A percentile compares a stretch with the other conserved stretches of the same genome.
These are phyloP conservation scores for Solanum hybrid DNA, from an alignment of 305 asterid genomes.

Conservation along the genomic window DNA sequence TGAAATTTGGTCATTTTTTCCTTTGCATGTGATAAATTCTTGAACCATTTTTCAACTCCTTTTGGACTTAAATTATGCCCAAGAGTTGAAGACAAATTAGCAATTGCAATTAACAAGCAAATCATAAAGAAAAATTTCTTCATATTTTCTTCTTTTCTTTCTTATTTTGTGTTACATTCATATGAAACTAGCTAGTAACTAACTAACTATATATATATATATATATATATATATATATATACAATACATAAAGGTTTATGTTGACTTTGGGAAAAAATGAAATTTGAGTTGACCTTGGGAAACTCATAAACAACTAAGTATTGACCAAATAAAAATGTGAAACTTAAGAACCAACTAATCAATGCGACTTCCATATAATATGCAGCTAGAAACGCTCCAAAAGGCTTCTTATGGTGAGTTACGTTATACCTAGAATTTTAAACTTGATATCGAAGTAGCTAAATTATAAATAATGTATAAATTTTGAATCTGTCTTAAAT, in stretches of 20 bases:
- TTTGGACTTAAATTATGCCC: background rate
- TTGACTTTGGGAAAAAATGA: background rate
- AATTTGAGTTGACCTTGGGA: background rate
- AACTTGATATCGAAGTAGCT: background rate
- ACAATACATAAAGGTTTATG: background rate
- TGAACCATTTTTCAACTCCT: background rate
- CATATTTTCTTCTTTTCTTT: background rate
- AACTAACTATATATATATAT: background rate
- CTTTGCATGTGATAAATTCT: background rate
- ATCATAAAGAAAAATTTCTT: no score
- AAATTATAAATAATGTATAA: background rate
- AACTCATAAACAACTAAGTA: background rate
- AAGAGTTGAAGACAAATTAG: background rate
- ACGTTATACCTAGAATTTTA: background rate
- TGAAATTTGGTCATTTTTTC: conserved; percentile 5
- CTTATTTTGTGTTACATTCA: background rate
- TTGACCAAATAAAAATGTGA: background rate
- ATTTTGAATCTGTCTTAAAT: background rate
- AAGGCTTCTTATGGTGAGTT: background rate
- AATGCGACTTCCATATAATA: background rate
- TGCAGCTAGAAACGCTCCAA: background rate
- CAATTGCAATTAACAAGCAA: no score
- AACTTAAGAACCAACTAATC: background rate
- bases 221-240: no score
- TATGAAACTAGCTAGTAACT: background rate